Conservation (phyloP, 176 grass and related monocot species). For the Oryza glumipatula region DNA sequence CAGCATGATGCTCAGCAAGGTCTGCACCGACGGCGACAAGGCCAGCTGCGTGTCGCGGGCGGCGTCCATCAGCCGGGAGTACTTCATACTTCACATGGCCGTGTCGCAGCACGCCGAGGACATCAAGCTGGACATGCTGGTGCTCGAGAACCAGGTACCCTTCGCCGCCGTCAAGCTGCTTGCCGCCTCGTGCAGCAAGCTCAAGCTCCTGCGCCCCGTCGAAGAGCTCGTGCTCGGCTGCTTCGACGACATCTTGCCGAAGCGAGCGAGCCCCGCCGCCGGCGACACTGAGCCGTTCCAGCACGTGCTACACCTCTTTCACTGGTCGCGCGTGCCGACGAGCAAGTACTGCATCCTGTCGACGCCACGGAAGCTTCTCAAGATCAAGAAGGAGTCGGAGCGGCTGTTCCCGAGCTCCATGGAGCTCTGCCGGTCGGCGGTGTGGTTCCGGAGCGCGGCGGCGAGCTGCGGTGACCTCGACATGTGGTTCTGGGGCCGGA, state of each 20-base stretch:
- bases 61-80: slow-evolving; percentile 39
- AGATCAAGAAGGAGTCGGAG: slow-evolving; percentile 51
- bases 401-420: slow-evolving; percentile 43
- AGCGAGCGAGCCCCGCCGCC: not conserved
- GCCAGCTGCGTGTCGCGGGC: slow-evolving; percentile 30
- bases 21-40: not conserved
- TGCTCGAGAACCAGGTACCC: slow-evolving; percentile 66
- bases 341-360: slow-evolving; percentile 41
- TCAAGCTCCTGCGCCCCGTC: slow-evolving; percentile 28
- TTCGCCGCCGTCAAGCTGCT: slow-evolving; percentile 53
- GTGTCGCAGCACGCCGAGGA: slow-evolving; percentile 47
- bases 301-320: slow-evolving; percentile 59
- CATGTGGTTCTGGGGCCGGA: slow-evolving; percentile 42
- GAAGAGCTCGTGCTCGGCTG: slow-evolving; percentile 48
- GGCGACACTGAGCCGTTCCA: not conserved
- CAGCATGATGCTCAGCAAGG: slow-evolving; percentile 42
- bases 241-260: slow-evolving; percentile 53
- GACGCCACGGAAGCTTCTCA: slow-evolving; percentile 28
- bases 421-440: slow-evolving; percentile 44
- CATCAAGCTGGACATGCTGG: slow-evolving; percentile 55
- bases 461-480: slow-evolving; percentile 30
- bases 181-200: slow-evolving; percentile 22
- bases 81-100: slow-evolving; percentile 49
- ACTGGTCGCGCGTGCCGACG: slow-evolving; percentile 50
- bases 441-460: slow-evolving; percentile 36